Evolutionary conservation across 148 eudicot genomes (phyloP).

Genomic region (Heliosperma pusillum): DNA sequence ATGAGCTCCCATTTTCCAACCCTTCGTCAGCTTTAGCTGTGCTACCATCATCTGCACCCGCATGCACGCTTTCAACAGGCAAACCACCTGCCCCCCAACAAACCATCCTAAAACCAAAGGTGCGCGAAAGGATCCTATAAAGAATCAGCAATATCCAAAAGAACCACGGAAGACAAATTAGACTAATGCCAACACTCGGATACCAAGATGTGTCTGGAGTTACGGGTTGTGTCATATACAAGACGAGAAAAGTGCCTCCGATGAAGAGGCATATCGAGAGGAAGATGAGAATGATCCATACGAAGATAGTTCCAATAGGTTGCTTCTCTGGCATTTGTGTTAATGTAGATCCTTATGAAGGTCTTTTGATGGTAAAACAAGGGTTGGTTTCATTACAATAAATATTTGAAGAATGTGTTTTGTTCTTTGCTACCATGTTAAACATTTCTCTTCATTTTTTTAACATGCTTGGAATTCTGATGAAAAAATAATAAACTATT

Average conservation of each 20-base stretch:
- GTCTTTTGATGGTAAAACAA: background rate
- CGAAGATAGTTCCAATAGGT: constrained; percentile 23
- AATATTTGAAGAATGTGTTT: background rate
- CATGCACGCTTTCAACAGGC: background rate
- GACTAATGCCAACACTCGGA: constrained; percentile 25
- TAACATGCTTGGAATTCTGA: constrained; percentile 12
- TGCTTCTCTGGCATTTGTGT: constrained; percentile 13
- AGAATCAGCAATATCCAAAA: constrained; percentile 36
- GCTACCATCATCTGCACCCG: background rate
- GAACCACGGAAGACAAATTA: constrained; percentile 44
- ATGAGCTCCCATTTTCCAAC: background rate
- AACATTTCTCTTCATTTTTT: constrained; percentile 17
- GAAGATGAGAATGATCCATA: constrained; percentile 29
- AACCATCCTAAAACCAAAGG: constrained; percentile 40
- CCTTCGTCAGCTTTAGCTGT: background rate
- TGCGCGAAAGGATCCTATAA: constrained; percentile 35
- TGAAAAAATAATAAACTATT: background rate
- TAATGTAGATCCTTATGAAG: constrained; percentile 8
- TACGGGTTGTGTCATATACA: constrained; percentile 31
- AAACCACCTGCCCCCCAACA: constrained; percentile 30
- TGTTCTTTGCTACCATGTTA: background rate
- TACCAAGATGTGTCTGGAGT: constrained; percentile 28
- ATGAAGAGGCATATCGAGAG: constrained; percentile 31
- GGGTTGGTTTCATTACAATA: constrained; percentile 11
- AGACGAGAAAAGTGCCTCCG: constrained; percentile 34